A percentile compares a stretch with the other conserved stretches of the same genome.
phyloP scores from a whole-genome alignment of 345 rosid genomes.

The Raphanus raphanistrum region DNA sequence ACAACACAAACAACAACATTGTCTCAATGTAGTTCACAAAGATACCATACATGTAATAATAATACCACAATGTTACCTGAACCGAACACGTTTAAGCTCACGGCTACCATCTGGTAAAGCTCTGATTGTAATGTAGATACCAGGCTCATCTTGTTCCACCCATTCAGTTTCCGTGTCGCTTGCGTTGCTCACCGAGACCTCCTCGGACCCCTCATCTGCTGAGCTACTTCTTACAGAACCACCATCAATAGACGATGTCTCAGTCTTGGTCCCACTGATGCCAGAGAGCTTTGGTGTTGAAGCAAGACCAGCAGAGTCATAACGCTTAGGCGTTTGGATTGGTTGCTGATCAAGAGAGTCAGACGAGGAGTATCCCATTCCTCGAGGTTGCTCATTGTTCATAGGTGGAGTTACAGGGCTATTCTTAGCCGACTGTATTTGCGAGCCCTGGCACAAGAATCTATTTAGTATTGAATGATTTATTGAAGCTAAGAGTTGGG shows the following conservation, averaged over 20 bases:
- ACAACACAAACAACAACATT: conserved; percentile 34
- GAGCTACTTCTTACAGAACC: conserved; percentile 70
- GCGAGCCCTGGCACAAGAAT: background rate
- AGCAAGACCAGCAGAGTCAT: conserved; percentile 59
- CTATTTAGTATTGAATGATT: background rate
- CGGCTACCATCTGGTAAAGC: conserved; percentile 70
- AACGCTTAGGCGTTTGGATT: conserved; percentile 21
- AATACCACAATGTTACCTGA: conserved; percentile 57
- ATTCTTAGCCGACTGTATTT: conserved; percentile 38
- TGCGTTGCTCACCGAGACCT: conserved; percentile 84
- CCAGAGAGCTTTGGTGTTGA: conserved; percentile 70
- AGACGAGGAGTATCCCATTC: conserved; percentile 63
- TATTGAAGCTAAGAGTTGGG: background rate
- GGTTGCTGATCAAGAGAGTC: conserved; percentile 65
- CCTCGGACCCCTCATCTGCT: conserved; percentile 60
- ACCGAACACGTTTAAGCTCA: conserved; percentile 92
- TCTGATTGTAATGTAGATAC: conserved; percentile 86
- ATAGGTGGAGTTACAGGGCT: conserved; percentile 80
- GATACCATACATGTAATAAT: background rate
- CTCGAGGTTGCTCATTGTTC: conserved; percentile 59
- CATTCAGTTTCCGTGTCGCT: conserved; percentile 91
- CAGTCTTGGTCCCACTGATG: conserved; percentile 71
- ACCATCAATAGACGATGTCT: conserved; percentile 73
- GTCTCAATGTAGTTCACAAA: background rate
- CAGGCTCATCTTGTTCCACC: conserved; percentile 95